Evolutionary conservation across 768 basidiomycete genomes (phyloP), one percentile per base, ranked within the genome.

Genomic region (Xanthoconium purpureum): DNA sequence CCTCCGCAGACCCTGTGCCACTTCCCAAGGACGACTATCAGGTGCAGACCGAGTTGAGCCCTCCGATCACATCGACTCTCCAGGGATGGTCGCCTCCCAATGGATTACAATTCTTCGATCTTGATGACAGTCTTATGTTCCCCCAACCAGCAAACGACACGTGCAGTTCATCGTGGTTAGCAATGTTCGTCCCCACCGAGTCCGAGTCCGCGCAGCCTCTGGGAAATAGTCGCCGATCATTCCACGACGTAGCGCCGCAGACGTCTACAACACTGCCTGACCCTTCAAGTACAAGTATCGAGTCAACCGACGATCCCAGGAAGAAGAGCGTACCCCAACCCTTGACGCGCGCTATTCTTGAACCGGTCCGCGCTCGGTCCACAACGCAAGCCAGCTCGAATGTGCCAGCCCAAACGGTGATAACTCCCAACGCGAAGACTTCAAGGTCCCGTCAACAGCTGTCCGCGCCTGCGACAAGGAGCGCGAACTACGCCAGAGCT

Each of bases 61-160:
- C 14, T 17, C 42, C 50, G 7, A 43, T n/a, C 33, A n/a, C 44
- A 11, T 18, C 58, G 35, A 45, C 35, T 3, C 57, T 72, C 43
- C 55, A 28, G 5, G 71, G 69, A 52, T 70, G 69, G 69, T 54
- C 53, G 1, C 69, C 69, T 48, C 64, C 69, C 15, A 51, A 56
- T 8, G 69, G 69, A 28, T 66, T 55, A 12, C 60, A 59, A 47
- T 66, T 56, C 24, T 48, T 70, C 29, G 71, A 71, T 28, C 56
- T 70, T 29, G 64, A 62, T 18, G 58, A 62, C 37, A 50, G 37
- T 3, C 43, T 71, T n/a, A 48, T 57, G 47, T 8, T 43, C 29
- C 50, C 59, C 13, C 54, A 63, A 18, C 14, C 55, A 28, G 18
- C 7, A 20, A 45, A 30, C 36, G 39, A 55, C 42, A 11, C 29